Percentiles rank a stretch among this genome's conserved stretches.
Evolutionary conservation across 352 stramenopile species (phyloP).

Genomic region (Phytopythium aichiense): DNA sequence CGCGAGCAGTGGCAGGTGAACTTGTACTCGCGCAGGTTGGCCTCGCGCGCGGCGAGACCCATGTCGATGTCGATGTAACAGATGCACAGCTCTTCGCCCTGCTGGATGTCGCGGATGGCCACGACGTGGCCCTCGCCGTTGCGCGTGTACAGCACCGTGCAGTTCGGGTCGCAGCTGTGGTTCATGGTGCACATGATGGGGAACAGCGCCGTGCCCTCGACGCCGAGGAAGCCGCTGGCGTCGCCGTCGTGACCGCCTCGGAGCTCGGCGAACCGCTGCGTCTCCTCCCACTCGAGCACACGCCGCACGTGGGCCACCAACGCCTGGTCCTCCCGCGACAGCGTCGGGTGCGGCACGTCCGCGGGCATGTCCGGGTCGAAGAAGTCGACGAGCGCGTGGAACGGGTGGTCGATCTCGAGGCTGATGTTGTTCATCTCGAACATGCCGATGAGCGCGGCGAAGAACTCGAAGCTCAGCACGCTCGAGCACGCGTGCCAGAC

Average conservation of each 20-base stretch:
- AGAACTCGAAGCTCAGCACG: slow-evolving; percentile 81
- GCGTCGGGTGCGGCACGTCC: slow-evolving; percentile 25
- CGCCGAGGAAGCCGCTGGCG: slow-evolving; percentile 25
- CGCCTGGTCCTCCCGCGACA: slow-evolving; percentile 21
- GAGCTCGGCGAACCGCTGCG: slow-evolving; percentile 32
- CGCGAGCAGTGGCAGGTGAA: slow-evolving; percentile 72
- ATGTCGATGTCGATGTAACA: slow-evolving; percentile 92
- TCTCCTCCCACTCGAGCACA: slow-evolving; percentile 44
- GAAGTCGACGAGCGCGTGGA: slow-evolving; percentile 64
- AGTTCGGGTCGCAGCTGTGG: slow-evolving; percentile 94
- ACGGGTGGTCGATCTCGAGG: slow-evolving; percentile 86
- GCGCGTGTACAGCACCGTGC: slow-evolving; percentile 87
- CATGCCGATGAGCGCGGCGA: slow-evolving; percentile 89
- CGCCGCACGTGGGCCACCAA: slow-evolving; percentile 36
- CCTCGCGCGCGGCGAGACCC: slow-evolving; percentile 62
- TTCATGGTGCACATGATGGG: slow-evolving; percentile 95
- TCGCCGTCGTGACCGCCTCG: slow-evolving; percentile 6
- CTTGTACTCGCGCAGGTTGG: slow-evolving; percentile 71
- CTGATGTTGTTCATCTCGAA: slow-evolving; percentile 97
- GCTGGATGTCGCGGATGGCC: slow-evolving; percentile 58
- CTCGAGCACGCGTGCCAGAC: slow-evolving; percentile 58
- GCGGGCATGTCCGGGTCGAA: slow-evolving; percentile 42
- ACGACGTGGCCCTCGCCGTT: slow-evolving; percentile 66
- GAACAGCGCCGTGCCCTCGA: slow-evolving; percentile 94
- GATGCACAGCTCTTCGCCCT: slow-evolving; percentile 93